Conservation (phyloP, 495 filamentous ascomycete genomes). For the Aspergillus sclerotioniger region DNA sequence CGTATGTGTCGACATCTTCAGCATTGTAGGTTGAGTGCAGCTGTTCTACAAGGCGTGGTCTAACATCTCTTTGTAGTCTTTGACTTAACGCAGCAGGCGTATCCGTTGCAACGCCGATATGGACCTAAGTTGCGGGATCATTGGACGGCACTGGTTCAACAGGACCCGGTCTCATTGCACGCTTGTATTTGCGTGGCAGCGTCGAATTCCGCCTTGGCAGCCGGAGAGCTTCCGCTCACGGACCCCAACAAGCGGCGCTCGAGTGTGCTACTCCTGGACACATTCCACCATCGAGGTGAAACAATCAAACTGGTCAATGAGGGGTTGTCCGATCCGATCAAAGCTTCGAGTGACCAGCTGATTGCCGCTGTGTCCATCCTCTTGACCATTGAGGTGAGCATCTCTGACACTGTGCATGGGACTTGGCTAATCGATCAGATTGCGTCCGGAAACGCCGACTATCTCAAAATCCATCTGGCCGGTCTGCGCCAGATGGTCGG, state of each 20-base stretch:
- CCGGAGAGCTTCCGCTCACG: constrained; percentile 38
- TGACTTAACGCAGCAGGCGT: constrained; percentile 40
- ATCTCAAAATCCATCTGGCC: constrained; percentile 48
- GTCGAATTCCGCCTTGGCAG: constrained; percentile 39
- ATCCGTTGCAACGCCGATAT: constrained; percentile 41
- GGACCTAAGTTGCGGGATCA: constrained; percentile 39
- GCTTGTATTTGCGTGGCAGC: constrained; percentile 45
- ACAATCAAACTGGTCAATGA: constrained; percentile 48
- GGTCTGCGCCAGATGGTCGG: constrained; percentile 47
- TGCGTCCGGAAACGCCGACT: constrained; percentile 44
- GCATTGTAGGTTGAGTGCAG: constrained; percentile 31
- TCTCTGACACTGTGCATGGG: not conserved
- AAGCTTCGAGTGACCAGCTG: constrained; percentile 44
- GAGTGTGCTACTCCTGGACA: constrained; percentile 41
- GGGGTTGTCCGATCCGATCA: constrained; percentile 41
- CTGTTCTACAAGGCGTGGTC: not conserved
- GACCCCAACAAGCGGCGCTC: constrained; percentile 34
- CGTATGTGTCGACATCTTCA: constrained; percentile 44
- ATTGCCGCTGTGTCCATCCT: constrained; percentile 47
- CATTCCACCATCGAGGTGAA: constrained; percentile 46
- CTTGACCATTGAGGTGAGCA: constrained; percentile 45
- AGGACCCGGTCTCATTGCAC: constrained; percentile 42
- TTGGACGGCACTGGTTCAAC: constrained; percentile 41
- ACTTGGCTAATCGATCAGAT: constrained; percentile 32
- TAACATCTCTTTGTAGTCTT: constrained; percentile 30